These are phyloP conservation scores for Aspergillus terreus DNA, from an alignment of 2,329 filamentous ascomycete genomes.

Conservation along the genomic window DNA sequence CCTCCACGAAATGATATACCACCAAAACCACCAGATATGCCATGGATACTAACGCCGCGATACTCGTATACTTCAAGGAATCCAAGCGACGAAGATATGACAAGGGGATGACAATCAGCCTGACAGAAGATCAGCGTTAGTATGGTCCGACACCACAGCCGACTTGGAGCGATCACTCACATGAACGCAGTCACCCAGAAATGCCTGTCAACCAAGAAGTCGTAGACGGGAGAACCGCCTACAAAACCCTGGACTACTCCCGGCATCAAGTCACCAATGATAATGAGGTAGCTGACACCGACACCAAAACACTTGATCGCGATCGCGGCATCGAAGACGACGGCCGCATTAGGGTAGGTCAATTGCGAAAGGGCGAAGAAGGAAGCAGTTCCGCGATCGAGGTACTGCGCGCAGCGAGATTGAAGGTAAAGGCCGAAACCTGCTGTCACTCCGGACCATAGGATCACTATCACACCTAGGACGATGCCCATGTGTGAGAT, in stretches of 20 bases:
- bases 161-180: slow-evolving; percentile 41
- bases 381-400: slow-evolving; percentile 81
- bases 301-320: slow-evolving; percentile 98
- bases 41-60: slow-evolving; percentile 87
- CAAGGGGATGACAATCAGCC: slow-evolving; percentile 87
- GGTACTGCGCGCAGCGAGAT: slow-evolving; percentile 84
- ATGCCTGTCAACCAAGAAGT: slow-evolving; percentile 80
- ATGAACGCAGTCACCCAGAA: slow-evolving; percentile 99
- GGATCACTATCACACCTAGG: slow-evolving; percentile 75
- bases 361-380: slow-evolving; percentile 98
- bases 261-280: slow-evolving; percentile 97
- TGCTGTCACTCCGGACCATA: slow-evolving; percentile 86
- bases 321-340: slow-evolving; percentile 93
- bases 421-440: slow-evolving; percentile 95
- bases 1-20: slow-evolving; percentile 80
- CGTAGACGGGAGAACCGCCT: slow-evolving; percentile 56
- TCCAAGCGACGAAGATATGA: slow-evolving; percentile 89
- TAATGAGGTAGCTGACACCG: slow-evolving; percentile 95
- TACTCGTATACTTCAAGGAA: slow-evolving; percentile 94
- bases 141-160: not conserved
- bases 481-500: slow-evolving; percentile 94
- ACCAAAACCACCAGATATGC: slow-evolving; percentile 91
- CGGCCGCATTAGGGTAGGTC: slow-evolving; percentile 92
- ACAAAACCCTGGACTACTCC: slow-evolving; percentile 83
- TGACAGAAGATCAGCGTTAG: slow-evolving; percentile 31